These are phyloP conservation scores for Mortierella sp. DNA, from an alignment of 371 early-diverging fungal species.

Conservation along the genomic window DNA sequence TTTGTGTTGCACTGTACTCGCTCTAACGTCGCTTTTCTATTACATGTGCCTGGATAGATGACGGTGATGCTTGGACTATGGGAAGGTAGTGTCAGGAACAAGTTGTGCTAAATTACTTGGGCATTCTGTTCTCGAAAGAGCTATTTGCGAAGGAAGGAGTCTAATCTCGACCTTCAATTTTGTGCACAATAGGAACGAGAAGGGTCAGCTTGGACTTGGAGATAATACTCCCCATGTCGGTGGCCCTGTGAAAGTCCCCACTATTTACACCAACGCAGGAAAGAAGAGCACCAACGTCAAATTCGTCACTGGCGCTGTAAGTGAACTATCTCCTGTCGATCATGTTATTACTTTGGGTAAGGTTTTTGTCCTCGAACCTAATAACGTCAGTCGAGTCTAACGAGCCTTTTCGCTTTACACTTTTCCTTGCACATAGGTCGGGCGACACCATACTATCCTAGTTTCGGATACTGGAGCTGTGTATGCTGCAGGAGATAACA, in stretches of 20 bases:
- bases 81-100: constrained; percentile 43
- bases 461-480: constrained; percentile 59
- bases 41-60: constrained; percentile 29
- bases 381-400: not conserved
- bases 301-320: constrained; percentile 57
- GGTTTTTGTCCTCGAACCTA: not conserved
- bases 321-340: not conserved
- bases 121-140: not conserved
- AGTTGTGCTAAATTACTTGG: not conserved
- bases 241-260: constrained; percentile 57
- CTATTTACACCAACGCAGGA: constrained; percentile 42
- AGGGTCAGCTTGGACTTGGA: constrained; percentile 64
- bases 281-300: constrained; percentile 45
- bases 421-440: constrained; percentile 27
- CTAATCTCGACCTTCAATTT: not conserved
- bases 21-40: not conserved
- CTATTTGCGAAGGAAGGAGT: not conserved
- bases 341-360: not conserved
- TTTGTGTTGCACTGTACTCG: not conserved
- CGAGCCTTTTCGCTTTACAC: not conserved
- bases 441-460: constrained; percentile 60
- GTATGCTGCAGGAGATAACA: constrained; percentile 62
- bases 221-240: constrained; percentile 50
- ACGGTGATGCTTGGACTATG: constrained; percentile 61
- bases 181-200: constrained; percentile 54